Evolutionary conservation across 106 monocot genomes (phyloP).

Genomic region (Posidonia australis): DNA sequence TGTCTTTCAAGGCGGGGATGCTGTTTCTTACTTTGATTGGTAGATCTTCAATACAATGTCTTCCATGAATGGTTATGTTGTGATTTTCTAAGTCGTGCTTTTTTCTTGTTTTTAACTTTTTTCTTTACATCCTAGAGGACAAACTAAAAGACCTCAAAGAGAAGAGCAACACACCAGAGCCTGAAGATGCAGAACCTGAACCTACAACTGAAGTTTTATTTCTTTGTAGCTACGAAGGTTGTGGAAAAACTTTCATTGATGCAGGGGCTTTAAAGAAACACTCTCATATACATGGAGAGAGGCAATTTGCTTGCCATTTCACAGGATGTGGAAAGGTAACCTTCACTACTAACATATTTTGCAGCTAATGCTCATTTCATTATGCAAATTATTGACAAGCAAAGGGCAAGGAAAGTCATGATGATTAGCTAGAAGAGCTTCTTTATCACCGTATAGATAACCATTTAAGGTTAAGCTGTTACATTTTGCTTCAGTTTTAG

Average conservation of each 20-base stretch:
- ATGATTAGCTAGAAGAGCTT: too few species aligned
- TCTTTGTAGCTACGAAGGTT: constrained; percentile 79
- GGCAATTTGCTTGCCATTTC: constrained; percentile 48
- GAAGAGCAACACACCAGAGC: constrained; percentile 23
- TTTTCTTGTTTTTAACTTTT: too few species aligned
- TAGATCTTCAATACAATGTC: too few species aligned
- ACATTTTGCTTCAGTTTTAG: too few species aligned
- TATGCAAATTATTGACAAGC: background rate
- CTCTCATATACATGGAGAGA: constrained; percentile 56
- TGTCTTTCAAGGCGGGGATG: too few species aligned
- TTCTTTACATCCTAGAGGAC: constrained; percentile 38
- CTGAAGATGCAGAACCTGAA: constrained; percentile 45
- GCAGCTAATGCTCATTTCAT: background rate
- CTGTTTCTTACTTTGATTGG: too few species aligned
- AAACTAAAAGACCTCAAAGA: constrained; percentile 30
- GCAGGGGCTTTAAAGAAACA: constrained; percentile 57
- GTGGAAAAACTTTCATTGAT: constrained; percentile 71
- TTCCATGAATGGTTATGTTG: too few species aligned
- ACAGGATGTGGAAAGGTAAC: constrained; percentile 70
- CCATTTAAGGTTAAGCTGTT: too few species aligned
- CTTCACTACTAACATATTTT: background rate
- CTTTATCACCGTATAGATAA: too few species aligned
- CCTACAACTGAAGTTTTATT: constrained; percentile 63
- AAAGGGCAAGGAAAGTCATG: background rate
- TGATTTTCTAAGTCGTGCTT: too few species aligned